These are phyloP conservation scores for Leptodermis oblonga DNA, from an alignment of 257 asterid species.

Conservation along the genomic window DNA sequence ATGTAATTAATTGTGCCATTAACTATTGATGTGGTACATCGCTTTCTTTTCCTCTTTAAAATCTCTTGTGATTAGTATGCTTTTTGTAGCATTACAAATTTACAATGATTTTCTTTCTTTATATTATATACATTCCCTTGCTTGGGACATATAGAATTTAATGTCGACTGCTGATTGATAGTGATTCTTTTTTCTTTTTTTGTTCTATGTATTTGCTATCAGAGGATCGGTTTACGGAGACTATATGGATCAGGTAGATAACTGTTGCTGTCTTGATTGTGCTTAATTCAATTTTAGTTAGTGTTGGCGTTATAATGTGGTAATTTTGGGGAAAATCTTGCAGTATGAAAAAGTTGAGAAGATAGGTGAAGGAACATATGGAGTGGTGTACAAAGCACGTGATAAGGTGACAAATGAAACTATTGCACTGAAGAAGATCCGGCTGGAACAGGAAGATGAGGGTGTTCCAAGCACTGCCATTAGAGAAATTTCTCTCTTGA, in stretches of 20 bases:
- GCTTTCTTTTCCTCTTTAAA: not conserved
- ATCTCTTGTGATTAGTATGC: not conserved
- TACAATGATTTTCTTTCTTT: not conserved
- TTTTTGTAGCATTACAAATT: not conserved
- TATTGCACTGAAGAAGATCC: slow-evolving; percentile 90
- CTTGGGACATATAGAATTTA: not conserved
- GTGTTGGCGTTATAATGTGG: slow-evolving; percentile 16
- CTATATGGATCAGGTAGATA: slow-evolving; percentile 82
- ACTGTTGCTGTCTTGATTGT: not conserved
- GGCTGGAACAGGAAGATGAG: slow-evolving; percentile 97
- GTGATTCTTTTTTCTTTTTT: not conserved
- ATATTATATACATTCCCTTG: not conserved
- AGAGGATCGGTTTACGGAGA: slow-evolving; percentile 22
- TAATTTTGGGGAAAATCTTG: slow-evolving; percentile 14
- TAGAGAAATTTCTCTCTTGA: slow-evolving; percentile 91
- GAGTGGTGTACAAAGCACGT: slow-evolving; percentile 97
- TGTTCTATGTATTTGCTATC: slow-evolving; percentile 11
- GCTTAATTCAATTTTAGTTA: not conserved
- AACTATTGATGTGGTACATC: not conserved
- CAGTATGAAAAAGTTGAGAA: slow-evolving; percentile 97
- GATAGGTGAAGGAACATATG: slow-evolving; percentile 97
- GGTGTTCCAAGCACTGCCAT: slow-evolving; percentile 99
- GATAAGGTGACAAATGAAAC: slow-evolving; percentile 83
- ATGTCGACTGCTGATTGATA: slow-evolving; percentile 6
- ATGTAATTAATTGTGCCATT: not conserved